Evolutionary conservation across 2,329 filamentous ascomycete genomes (phyloP).

Genomic region (Chrysoporthe cubensis): DNA sequence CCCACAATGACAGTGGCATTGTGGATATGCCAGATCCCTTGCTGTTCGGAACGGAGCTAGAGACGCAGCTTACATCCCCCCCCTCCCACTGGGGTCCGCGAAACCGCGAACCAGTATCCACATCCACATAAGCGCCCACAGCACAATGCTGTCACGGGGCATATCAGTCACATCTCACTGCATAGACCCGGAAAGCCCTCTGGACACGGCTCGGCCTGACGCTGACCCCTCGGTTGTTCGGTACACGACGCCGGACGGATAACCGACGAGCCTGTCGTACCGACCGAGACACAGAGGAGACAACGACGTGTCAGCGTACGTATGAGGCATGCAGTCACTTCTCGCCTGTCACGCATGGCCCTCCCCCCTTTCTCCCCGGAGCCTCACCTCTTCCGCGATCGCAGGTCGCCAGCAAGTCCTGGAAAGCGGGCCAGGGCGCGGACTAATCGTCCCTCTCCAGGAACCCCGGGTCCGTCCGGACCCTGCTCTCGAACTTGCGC

Average conservation of each 20-base stretch:
- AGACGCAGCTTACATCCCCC: neutral
- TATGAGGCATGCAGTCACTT: too few species aligned
- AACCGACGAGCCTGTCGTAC: too few species aligned
- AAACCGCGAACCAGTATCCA: neutral
- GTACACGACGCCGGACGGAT: neutral
- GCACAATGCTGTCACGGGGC: slow-evolving; percentile 10
- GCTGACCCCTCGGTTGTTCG: neutral
- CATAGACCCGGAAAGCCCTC: neutral
- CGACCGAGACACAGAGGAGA: too few species aligned
- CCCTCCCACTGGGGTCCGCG: neutral
- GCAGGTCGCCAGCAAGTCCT: slow-evolving; percentile 5
- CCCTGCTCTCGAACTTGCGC: slow-evolving; percentile 88
- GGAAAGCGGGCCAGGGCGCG: neutral
- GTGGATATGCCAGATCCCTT: neutral
- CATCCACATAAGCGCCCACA: slow-evolving; percentile 11
- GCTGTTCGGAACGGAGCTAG: neutral
- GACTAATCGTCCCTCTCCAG: slow-evolving; percentile 63
- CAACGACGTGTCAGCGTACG: too few species aligned
- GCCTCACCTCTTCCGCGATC: too few species aligned
- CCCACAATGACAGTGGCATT: neutral
- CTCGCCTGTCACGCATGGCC: too few species aligned
- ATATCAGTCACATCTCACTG: slow-evolving; percentile 11
- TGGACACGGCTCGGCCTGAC: slow-evolving; percentile 14
- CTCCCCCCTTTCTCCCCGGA: too few species aligned
- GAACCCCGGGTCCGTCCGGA: slow-evolving; percentile 86